phyloP scores from a whole-genome alignment of 371 early-diverging fungal species.

The Saksenaea oblongispora region DNA sequence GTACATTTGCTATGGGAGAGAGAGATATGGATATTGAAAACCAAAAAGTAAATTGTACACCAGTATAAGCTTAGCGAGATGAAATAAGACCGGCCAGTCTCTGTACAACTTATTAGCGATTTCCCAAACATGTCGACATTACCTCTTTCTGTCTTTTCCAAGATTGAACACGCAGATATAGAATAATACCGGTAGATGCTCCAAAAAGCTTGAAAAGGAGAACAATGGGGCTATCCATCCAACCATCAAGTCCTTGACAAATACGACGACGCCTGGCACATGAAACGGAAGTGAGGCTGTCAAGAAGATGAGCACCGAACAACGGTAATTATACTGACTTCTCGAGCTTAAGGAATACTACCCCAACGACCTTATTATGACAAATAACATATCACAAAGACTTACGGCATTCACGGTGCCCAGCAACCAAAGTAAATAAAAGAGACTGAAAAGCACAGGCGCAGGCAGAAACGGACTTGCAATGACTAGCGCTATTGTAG shows the following conservation, averaged over 20 bases:
- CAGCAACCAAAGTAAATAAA: conserved; percentile 9
- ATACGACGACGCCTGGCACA: conserved; percentile 48
- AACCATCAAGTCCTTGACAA: conserved; percentile 43
- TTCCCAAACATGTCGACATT: background rate
- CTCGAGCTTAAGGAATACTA: conserved; percentile 13
- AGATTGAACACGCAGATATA: background rate
- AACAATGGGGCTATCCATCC: conserved; percentile 36
- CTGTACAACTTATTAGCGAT: background rate
- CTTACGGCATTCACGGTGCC: conserved; percentile 16
- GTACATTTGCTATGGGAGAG: background rate
- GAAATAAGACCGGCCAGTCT: background rate
- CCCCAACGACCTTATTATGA: background rate
- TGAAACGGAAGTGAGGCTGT: conserved; percentile 48
- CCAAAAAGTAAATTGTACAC: background rate
- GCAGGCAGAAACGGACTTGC: conserved; percentile 24
- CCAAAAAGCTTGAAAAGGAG: background rate
- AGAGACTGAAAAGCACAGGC: conserved; percentile 6
- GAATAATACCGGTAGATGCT: conserved; percentile 9
- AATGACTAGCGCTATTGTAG: background rate
- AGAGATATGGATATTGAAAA: background rate
- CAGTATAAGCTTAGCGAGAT: background rate
- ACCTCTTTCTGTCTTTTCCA: background rate
- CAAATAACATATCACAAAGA: background rate
- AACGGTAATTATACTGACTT: conserved; percentile 45
- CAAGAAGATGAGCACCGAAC: conserved; percentile 52